Conservation (phyloP, 1,284 basidiomycete genomes). For the Volvariella surrecta region DNA sequence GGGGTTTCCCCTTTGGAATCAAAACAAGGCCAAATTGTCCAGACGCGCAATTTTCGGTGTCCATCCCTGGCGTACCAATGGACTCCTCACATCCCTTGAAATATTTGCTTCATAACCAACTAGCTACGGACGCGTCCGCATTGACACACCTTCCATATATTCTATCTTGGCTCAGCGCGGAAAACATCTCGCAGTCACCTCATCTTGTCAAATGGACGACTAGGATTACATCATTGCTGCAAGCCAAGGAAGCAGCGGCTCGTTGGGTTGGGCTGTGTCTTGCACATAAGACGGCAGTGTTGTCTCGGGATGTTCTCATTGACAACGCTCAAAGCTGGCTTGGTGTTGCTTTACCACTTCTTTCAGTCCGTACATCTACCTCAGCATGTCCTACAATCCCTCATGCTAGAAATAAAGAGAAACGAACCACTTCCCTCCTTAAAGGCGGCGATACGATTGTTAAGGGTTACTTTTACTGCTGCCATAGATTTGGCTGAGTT, state of each 20-base stretch:
- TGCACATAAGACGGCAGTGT: slow-evolving; percentile 51
- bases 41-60: slow-evolving; percentile 12
- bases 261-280: slow-evolving; percentile 72
- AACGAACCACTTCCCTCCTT: slow-evolving; percentile 49
- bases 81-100: slow-evolving; percentile 40
- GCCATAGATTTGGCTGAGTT: slow-evolving; percentile 60
- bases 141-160: slow-evolving; percentile 50
- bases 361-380: slow-evolving; percentile 47
- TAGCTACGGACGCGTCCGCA: slow-evolving; percentile 57
- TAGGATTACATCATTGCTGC: slow-evolving; percentile 61
- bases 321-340: slow-evolving; percentile 69
- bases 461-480: slow-evolving; percentile 47
- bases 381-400: slow-evolving; percentile 15
- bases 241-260: slow-evolving; percentile 61
- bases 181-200: slow-evolving; percentile 47
- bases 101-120: slow-evolving; percentile 57
- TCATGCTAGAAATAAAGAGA: slow-evolving; percentile 38
- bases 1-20: slow-evolving; percentile 5
- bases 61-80: slow-evolving; percentile 13
- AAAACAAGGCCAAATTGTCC: not conserved
- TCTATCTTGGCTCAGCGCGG: slow-evolving; percentile 39
- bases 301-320: slow-evolving; percentile 51
- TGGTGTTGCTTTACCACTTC: slow-evolving; percentile 48
- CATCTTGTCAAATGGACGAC: slow-evolving; percentile 66
- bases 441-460: slow-evolving; percentile 53